phyloP scores from a whole-genome alignment of 345 rosid genomes.

The Populus davidiana region DNA sequence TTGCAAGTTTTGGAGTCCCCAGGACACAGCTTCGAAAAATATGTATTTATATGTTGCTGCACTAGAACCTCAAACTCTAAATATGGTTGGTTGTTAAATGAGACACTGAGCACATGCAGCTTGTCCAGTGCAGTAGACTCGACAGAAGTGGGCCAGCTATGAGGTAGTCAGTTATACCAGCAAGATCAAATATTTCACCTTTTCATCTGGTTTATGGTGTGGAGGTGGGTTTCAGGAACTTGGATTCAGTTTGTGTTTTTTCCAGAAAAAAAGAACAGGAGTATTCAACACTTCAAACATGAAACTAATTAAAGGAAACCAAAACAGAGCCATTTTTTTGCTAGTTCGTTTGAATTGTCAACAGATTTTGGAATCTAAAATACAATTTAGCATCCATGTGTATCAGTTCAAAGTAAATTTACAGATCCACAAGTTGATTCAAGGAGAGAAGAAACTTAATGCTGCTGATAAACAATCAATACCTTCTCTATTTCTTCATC shows the following conservation, averaged over 20 bases:
- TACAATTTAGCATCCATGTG: neutral
- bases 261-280: neutral
- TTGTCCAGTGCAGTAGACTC: neutral
- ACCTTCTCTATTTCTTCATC: slow-evolving; percentile 87
- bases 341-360: neutral
- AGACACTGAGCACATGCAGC: neutral
- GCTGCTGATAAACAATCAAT: slow-evolving; percentile 2
- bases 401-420: neutral
- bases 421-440: neutral
- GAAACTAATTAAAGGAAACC: neutral
- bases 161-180: neutral
- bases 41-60: neutral
- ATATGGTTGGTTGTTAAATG: neutral
- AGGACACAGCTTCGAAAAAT: neutral
- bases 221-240: neutral
- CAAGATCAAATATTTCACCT: neutral
- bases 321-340: neutral
- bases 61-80: neutral
- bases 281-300: neutral
- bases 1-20: neutral
- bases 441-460: neutral
- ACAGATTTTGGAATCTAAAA: neutral
- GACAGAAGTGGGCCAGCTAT: neutral
- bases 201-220: neutral
- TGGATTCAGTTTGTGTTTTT: neutral